phyloP scores from a whole-genome alignment of 2,329 filamentous ascomycete species.

The Cytospora piceae region DNA sequence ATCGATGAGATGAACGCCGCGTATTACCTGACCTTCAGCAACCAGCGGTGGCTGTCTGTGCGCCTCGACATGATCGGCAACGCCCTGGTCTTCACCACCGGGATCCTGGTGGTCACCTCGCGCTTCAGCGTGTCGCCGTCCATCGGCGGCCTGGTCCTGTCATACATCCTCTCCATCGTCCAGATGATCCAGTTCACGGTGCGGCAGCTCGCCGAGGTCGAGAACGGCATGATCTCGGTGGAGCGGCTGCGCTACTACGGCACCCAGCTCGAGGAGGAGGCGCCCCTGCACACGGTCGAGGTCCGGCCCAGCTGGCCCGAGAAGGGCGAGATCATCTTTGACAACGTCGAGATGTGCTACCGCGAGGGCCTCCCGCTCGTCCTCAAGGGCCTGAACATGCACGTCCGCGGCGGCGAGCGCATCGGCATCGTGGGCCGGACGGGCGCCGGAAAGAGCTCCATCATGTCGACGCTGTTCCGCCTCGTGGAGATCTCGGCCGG shows the following conservation, averaged over 20 bases:
- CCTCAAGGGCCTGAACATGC: slow-evolving; percentile 70
- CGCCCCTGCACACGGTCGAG: slow-evolving; percentile 76
- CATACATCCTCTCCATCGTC: slow-evolving; percentile 90
- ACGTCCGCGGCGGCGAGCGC: slow-evolving; percentile 74
- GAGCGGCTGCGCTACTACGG: slow-evolving; percentile 92
- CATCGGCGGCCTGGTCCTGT: slow-evolving; percentile 84
- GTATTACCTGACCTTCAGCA: slow-evolving; percentile 93
- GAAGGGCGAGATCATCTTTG: slow-evolving; percentile 78
- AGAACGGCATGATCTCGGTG: slow-evolving; percentile 97
- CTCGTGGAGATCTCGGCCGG: slow-evolving; percentile 52
- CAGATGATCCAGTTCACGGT: slow-evolving; percentile 97
- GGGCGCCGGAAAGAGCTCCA: slow-evolving; percentile 67
- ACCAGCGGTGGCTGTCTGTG: slow-evolving; percentile 89
- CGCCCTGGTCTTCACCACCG: slow-evolving; percentile 81
- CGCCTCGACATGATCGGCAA: slow-evolving; percentile 86
- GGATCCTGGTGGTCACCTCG: slow-evolving; percentile 89
- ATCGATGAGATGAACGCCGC: slow-evolving; percentile 93
- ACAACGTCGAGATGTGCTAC: slow-evolving; percentile 79
- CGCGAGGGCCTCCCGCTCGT: slow-evolving; percentile 73
- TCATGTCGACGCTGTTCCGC: slow-evolving; percentile 67
- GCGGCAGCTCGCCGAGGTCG: slow-evolving; percentile 89
- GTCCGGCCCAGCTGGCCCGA: slow-evolving; percentile 82
- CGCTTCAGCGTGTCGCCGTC: slow-evolving; percentile 84
- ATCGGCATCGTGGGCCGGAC: slow-evolving; percentile 73
- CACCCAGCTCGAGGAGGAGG: slow-evolving; percentile 83